Evolutionary conservation across 352 stramenopile genomes (phyloP).

Genomic region (Phytophthora vignae): DNA sequence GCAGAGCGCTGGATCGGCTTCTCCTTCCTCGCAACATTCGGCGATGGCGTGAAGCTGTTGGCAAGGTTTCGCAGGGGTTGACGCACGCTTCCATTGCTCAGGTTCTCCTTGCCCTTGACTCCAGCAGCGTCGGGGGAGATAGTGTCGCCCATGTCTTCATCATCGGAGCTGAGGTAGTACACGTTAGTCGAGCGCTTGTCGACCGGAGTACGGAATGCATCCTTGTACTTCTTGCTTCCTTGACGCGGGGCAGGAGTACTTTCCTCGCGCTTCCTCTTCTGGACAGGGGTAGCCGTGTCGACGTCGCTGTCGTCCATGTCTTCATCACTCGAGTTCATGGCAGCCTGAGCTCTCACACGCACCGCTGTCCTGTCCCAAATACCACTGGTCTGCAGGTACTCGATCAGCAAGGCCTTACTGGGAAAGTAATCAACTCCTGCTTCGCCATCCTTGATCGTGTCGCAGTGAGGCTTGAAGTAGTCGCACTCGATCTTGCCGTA

Average conservation of each 20-base stretch:
- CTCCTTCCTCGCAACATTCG: conserved; percentile 30
- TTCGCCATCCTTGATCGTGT: conserved; percentile 39
- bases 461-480: conserved; percentile 74
- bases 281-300: conserved; percentile 16
- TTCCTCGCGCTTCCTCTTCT: conserved; percentile 40
- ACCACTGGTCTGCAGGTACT: conserved; percentile 62
- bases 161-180: conserved; percentile 25
- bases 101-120: conserved; percentile 38
- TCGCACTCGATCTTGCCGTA: conserved; percentile 60
- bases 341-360: conserved; percentile 49
- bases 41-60: conserved; percentile 78
- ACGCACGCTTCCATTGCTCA: conserved; percentile 27
- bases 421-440: conserved; percentile 63
- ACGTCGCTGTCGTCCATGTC: conserved; percentile 26
- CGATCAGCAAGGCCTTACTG: conserved; percentile 45
- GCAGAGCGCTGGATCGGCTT: conserved; percentile 10
- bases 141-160: conserved; percentile 40
- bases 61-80: conserved; percentile 52
- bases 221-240: conserved; percentile 39
- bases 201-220: conserved; percentile 38
- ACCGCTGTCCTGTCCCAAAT: conserved; percentile 55
- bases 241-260: conserved; percentile 23
- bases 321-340: conserved; percentile 43
- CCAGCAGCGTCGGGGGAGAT: conserved; percentile 54
- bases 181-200: conserved; percentile 19